Conservation (phyloP, 345 rosid genomes). For the Melastoma malabathricum region DNA sequence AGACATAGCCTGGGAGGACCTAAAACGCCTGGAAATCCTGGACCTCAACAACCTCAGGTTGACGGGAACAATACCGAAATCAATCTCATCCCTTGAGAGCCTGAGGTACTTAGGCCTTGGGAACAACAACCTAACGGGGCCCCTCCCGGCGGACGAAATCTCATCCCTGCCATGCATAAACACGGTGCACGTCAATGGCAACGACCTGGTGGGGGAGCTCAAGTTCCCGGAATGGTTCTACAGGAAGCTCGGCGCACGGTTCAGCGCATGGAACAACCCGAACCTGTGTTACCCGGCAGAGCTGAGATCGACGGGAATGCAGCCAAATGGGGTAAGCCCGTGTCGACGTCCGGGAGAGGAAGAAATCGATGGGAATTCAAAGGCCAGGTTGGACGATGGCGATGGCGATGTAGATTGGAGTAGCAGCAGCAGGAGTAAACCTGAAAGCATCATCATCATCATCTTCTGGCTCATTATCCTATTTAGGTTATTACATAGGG, state of each 20-base stretch:
- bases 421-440: constrained; percentile 7
- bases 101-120: constrained; percentile 68
- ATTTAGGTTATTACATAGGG: constrained; percentile 1
- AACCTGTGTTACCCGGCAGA: constrained; percentile 45
- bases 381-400: constrained; percentile 18
- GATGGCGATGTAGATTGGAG: not conserved
- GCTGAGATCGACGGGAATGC: constrained; percentile 20
- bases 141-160: constrained; percentile 26
- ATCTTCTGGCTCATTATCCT: constrained; percentile 26
- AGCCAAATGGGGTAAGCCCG: constrained; percentile 57
- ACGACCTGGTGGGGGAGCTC: constrained; percentile 75
- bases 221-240: constrained; percentile 42
- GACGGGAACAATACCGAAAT: constrained; percentile 48
- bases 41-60: constrained; percentile 53
- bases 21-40: constrained; percentile 43
- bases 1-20: constrained; percentile 37
- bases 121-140: constrained; percentile 56
- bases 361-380: constrained; percentile 19
- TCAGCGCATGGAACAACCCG: constrained; percentile 85
- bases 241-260: constrained; percentile 60
- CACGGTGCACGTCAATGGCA: constrained; percentile 60
- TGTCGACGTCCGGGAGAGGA: constrained; percentile 23
- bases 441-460: constrained; percentile 23
- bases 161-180: constrained; percentile 50
- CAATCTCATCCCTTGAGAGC: constrained; percentile 44